These are phyloP conservation scores for Alternaria postmessia DNA, from an alignment of 2,329 filamentous ascomycete species.

Conservation along the genomic window DNA sequence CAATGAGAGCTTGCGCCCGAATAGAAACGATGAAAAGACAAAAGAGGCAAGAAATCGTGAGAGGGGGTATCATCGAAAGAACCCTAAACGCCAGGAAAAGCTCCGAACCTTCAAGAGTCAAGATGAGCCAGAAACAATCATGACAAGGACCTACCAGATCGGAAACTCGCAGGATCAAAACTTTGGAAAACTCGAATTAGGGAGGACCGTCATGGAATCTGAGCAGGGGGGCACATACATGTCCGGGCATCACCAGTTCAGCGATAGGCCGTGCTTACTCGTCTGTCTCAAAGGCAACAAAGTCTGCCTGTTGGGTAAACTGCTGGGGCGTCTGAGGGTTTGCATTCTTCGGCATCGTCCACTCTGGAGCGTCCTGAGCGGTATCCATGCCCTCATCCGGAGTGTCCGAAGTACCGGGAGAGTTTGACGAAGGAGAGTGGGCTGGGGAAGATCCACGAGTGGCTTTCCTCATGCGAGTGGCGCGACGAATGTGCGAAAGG, in stretches of 20 bases:
- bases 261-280: conserved; percentile 17
- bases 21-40: conserved; percentile 14
- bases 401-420: conserved; percentile 7
- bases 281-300: conserved; percentile 35
- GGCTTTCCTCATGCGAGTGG: conserved; percentile 37
- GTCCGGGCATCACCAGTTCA: conserved; percentile 7
- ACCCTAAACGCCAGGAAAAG: conserved; percentile 28
- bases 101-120: conserved; percentile 19
- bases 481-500: conserved; percentile 78
- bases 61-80: conserved; percentile 36
- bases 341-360: conserved; percentile 3
- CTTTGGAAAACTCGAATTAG: conserved; percentile 28
- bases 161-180: conserved; percentile 9
- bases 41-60: conserved; percentile 21
- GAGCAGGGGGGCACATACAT: conserved; percentile 27
- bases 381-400: conserved; percentile 20
- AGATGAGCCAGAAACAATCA: conserved; percentile 14
- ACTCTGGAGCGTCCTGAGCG: conserved; percentile 6
- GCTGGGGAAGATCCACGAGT: conserved; percentile 23
- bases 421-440: conserved; percentile 7
- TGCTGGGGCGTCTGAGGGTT: conserved; percentile 21
- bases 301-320: conserved; percentile 44
- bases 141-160: conserved; percentile 31
- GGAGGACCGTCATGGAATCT: conserved; percentile 3
- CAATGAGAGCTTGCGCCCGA: background rate